Evolutionary conservation across 2,329 filamentous ascomycete species (phyloP), one percentile per base, ranked within the genome.

Genomic region (Metarhizium sp.): DNA sequence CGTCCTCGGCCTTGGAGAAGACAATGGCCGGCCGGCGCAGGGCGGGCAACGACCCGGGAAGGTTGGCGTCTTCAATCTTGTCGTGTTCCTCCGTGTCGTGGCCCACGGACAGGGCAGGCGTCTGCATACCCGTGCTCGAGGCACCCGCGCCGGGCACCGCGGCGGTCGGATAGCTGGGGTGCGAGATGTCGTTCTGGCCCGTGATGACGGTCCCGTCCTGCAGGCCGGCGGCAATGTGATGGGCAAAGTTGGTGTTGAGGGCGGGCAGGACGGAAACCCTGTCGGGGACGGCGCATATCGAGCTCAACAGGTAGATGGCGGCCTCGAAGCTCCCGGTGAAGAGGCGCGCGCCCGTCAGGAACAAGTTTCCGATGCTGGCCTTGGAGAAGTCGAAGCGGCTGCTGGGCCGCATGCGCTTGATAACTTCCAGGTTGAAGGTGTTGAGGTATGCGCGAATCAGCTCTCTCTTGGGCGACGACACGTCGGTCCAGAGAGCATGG

Each of bases 291-390:
- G 83, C 84, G 65, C 92, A 95, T 60, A 96, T 89, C 62, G 86
- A 88, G 52, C 87, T 88, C 4, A 97, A 79, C 2, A 97, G 81
- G 67, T 96, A 96, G 59, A 97, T 94, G 46, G 90, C 90, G 6
- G 88, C 88, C 69, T 97, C 94, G 61, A 97, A 92, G 57, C 87
- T 92, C 36, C 92, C 92, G 1, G 90, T 91, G 72, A 96, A 96
- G 11, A 97, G 79, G 1, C 92, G 83, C 0, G 90, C 92, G 1
- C 91, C 92, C 0, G 88, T 91, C 50, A 92, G 73, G 65, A 92
- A 92, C 20, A 92, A 71, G 64, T 92, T 92, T 8, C 88, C 88
- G 8, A 92, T 81, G 59, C 85, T 88, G 8, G 88, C 87, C 11
- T 82, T 82, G 6, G 85, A 84, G 64, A 90, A 92, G 68, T 91